A percentile compares a stretch with the other conserved stretches of the same genome.
Conservation (phyloP, 768 basidiomycete genomes). For the Lepiota brunneoincarnata region DNA sequence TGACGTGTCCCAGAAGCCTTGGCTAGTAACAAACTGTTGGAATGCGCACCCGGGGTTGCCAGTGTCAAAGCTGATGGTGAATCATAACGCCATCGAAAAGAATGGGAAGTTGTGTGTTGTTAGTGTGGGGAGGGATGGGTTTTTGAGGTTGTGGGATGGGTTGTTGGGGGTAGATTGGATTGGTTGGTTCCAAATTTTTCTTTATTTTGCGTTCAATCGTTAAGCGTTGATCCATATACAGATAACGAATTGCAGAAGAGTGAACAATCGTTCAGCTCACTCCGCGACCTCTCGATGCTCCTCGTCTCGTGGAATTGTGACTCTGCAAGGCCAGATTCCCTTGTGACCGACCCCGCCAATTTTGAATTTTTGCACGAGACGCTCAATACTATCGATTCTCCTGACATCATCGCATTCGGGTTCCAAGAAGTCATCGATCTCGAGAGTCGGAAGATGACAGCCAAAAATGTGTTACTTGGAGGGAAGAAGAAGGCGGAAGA, state of each 20-base stretch:
- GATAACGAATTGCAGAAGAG: slow-evolving; percentile 75
- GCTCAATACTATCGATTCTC: slow-evolving; percentile 61
- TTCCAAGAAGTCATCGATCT: slow-evolving; percentile 97
- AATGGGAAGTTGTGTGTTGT: slow-evolving; percentile 66
- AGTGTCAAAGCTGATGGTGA: slow-evolving; percentile 62
- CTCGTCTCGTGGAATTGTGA: slow-evolving; percentile 94
- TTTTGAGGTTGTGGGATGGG: slow-evolving; percentile 86
- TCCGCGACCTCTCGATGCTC: slow-evolving; percentile 74
- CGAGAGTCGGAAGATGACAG: slow-evolving; percentile 88
- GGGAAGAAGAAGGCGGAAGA: slow-evolving; percentile 58
- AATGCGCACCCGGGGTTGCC: slow-evolving; percentile 71
- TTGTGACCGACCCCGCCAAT: slow-evolving; percentile 68
- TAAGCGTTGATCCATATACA: slow-evolving; percentile 23
- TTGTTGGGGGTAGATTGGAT: slow-evolving; percentile 82
- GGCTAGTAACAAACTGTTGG: slow-evolving; percentile 89
- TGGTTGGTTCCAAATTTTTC: slow-evolving; percentile 47
- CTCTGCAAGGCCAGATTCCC: slow-evolving; percentile 75
- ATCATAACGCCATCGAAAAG: slow-evolving; percentile 73
- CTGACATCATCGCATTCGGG: slow-evolving; percentile 88
- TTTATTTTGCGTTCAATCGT: slow-evolving; percentile 3
- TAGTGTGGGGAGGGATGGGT: slow-evolving; percentile 74
- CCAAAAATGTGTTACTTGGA: slow-evolving; percentile 85
- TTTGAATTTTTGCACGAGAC: slow-evolving; percentile 76
- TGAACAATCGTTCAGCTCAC: slow-evolving; percentile 75
- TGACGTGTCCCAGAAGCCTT: slow-evolving; percentile 71